These are phyloP conservation scores for Mucor circinelloides DNA, from an alignment of 371 early-diverging fungal genomes.

Conservation along the genomic window DNA sequence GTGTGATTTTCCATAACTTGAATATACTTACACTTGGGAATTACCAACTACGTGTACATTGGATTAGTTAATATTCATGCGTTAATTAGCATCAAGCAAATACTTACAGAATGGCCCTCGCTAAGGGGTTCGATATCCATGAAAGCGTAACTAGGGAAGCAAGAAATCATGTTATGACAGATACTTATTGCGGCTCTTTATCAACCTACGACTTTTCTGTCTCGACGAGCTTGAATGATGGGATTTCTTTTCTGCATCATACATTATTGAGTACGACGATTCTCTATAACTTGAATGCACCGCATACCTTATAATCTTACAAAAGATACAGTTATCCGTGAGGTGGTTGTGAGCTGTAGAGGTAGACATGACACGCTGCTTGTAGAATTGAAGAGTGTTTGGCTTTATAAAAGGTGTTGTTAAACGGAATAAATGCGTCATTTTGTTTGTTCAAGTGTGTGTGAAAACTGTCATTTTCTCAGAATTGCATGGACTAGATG, in stretches of 20 bases:
- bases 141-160: constrained; percentile 61
- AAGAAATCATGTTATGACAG: not conserved
- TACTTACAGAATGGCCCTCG: constrained; percentile 77
- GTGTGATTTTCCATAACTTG: not conserved
- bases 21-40: constrained; percentile 74
- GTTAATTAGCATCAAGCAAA: not conserved
- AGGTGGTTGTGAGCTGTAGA: constrained; percentile 27
- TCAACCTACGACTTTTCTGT: constrained; percentile 69
- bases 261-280: not conserved
- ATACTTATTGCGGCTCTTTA: not conserved
- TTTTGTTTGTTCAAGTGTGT: not conserved
- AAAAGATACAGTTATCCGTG: constrained; percentile 78
- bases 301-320: constrained; percentile 78
- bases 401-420: not conserved
- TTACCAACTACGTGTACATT: constrained; percentile 62
- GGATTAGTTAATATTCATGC: not conserved
- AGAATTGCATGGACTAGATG: not conserved
- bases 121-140: constrained; percentile 81
- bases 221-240: constrained; percentile 81
- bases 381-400: not conserved
- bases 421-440: constrained; percentile 15
- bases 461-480: not conserved
- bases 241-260: constrained; percentile 76
- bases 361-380: constrained; percentile 24
- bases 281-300: not conserved